phyloP scores from a whole-genome alignment of 129 eudicot genomes.

The Artemisia annua region DNA sequence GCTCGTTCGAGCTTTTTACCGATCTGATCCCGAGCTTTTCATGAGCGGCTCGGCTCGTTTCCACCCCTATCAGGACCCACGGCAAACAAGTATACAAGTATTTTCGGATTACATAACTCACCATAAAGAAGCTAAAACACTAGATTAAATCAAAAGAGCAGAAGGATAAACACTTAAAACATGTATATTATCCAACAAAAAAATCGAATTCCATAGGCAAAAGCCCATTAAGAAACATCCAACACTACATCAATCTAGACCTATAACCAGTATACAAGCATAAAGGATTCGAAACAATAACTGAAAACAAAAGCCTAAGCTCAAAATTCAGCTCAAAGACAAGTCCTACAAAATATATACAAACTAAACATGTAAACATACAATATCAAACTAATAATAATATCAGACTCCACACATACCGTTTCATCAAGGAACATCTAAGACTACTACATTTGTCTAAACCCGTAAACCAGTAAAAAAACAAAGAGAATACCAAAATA shows the following conservation, averaged over 20 bases:
- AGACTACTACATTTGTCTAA: neutral
- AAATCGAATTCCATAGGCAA: conserved; percentile 4
- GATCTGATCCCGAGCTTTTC: too few relatives aligned
- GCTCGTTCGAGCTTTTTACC: too few relatives aligned
- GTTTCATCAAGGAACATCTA: neutral
- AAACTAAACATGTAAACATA: neutral
- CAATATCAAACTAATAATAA: too few relatives aligned
- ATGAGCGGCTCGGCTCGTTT: too few relatives aligned
- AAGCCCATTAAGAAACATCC: neutral
- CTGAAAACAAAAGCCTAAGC: neutral
- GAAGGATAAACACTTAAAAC: neutral
- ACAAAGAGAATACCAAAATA: neutral
- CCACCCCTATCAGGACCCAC: too few relatives aligned
- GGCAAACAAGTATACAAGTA: neutral
- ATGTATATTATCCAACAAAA: neutral
- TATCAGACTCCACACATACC: neutral
- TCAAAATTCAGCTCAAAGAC: neutral
- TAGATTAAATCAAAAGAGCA: neutral
- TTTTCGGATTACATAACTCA: neutral
- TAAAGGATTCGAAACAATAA: neutral
- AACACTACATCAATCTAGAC: neutral
- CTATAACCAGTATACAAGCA: conserved; percentile 4
- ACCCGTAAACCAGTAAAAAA: conserved; percentile 6
- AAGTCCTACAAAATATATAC: neutral
- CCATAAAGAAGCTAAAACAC: neutral